These are phyloP conservation scores for Bacterosira constricta DNA, from an alignment of 108 stramenopile genomes.

Conservation along the genomic window DNA sequence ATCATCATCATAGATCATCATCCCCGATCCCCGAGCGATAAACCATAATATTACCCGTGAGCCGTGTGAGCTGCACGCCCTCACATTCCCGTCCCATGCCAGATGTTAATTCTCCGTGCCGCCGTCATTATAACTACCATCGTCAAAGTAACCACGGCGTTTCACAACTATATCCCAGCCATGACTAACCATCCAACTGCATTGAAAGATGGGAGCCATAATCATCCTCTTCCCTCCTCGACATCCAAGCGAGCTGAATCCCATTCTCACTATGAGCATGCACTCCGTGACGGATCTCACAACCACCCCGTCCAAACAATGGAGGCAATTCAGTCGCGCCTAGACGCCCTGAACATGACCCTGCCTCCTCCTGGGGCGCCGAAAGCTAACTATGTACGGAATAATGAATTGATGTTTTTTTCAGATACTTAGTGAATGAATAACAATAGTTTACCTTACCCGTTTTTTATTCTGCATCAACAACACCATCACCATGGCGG, in stretches of 20 bases:
- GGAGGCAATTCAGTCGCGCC: constrained; percentile 34
- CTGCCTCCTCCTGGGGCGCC: constrained; percentile 40
- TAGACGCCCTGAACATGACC: constrained; percentile 13
- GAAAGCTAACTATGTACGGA: constrained; percentile 44
- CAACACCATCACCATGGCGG: too few relatives aligned
- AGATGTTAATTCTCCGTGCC: too few relatives aligned
- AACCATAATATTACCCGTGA: too few relatives aligned
- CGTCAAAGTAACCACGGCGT: too few relatives aligned
- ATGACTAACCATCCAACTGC: neutral
- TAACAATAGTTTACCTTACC: neutral
- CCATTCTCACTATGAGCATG: neutral
- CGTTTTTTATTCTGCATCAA: neutral
- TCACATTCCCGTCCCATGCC: too few relatives aligned
- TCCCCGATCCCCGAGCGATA: too few relatives aligned
- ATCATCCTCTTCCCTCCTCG: neutral
- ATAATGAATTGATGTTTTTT: neutral
- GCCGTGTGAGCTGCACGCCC: too few relatives aligned
- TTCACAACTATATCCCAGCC: too few relatives aligned
- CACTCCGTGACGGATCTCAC: neutral
- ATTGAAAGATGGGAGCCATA: neutral
- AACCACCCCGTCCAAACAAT: constrained; percentile 13
- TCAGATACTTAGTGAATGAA: neutral
- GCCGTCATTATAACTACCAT: too few relatives aligned
- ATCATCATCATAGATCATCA: too few relatives aligned
- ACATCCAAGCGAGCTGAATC: neutral